Evolutionary conservation across 495 filamentous ascomycete genomes (phyloP).

Genomic region (Hypoxylon trugodes): DNA sequence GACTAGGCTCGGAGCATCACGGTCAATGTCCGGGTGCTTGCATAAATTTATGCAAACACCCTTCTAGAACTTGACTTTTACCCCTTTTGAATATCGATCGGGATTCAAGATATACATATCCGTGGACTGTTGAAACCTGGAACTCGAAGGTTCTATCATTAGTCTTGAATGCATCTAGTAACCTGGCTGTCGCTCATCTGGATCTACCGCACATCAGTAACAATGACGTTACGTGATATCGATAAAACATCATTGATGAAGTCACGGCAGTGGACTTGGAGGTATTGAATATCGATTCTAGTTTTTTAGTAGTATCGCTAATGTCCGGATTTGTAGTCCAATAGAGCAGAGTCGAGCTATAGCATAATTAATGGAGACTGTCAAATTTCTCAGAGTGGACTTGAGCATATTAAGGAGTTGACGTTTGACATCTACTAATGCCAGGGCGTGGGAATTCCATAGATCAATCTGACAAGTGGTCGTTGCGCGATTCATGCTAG

Average conservation of each 20-base stretch:
- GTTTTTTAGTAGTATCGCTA: neutral
- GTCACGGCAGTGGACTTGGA: neutral
- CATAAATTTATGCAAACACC: constrained; percentile 17
- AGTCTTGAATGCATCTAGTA: neutral
- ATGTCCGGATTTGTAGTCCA: neutral
- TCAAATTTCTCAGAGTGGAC: neutral
- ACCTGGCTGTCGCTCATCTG: neutral
- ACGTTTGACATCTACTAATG: no score
- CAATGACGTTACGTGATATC: neutral
- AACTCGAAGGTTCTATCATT: constrained; percentile 7
- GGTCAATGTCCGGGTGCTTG: neutral
- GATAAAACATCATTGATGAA: constrained; percentile 3
- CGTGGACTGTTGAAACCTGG: neutral
- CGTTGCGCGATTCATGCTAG: constrained; percentile 1
- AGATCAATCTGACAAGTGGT: no score
- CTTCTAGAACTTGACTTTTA: neutral
- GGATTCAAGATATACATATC: no score
- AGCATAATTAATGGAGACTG: neutral
- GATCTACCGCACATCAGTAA: neutral
- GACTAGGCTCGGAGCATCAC: neutral
- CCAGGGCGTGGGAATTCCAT: no score
- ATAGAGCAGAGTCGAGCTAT: neutral
- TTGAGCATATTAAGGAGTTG: no score
- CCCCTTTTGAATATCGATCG: neutral
- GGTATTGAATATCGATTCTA: no score